phyloP scores from a whole-genome alignment of 441 rosid genomes.

The Eutrema salsugineum region DNA sequence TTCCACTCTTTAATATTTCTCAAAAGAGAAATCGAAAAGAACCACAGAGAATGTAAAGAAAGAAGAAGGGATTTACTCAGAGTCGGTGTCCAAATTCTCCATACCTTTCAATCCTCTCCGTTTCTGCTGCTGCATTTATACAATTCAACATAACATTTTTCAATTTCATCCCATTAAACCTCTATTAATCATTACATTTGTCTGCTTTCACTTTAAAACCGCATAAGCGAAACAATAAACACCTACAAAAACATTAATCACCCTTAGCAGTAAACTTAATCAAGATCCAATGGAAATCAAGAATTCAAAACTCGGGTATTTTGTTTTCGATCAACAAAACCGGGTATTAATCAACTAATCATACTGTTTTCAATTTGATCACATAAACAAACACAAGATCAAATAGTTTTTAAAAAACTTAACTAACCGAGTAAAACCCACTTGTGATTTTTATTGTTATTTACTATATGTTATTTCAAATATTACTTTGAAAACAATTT shows the following conservation, averaged over 20 bases:
- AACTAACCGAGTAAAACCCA: neutral
- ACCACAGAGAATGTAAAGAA: neutral
- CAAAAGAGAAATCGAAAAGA: neutral
- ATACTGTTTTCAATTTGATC: neutral
- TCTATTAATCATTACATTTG: neutral
- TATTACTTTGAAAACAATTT: slow-evolving; percentile 4
- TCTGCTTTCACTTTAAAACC: neutral
- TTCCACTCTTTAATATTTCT: neutral
- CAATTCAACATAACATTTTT: neutral
- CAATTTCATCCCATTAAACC: neutral
- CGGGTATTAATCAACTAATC: no score
- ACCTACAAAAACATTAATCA: neutral
- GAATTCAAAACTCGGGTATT: neutral
- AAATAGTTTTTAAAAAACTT: neutral
- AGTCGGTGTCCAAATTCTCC: slow-evolving; percentile 67
- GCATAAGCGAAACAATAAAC: neutral
- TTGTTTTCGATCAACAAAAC: no score
- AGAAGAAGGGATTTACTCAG: slow-evolving; percentile 33
- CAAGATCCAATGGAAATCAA: neutral
- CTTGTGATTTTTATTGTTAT: neutral
- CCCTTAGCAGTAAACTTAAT: neutral
- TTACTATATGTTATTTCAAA: neutral
- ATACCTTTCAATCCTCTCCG: slow-evolving; percentile 68
- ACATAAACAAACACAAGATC: neutral
- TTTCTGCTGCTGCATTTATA: slow-evolving; percentile 43